Base-by-base conservation (phyloP, 225 moss, liverwort and hornwort species). In the Straminergon stramineum region DNA sequence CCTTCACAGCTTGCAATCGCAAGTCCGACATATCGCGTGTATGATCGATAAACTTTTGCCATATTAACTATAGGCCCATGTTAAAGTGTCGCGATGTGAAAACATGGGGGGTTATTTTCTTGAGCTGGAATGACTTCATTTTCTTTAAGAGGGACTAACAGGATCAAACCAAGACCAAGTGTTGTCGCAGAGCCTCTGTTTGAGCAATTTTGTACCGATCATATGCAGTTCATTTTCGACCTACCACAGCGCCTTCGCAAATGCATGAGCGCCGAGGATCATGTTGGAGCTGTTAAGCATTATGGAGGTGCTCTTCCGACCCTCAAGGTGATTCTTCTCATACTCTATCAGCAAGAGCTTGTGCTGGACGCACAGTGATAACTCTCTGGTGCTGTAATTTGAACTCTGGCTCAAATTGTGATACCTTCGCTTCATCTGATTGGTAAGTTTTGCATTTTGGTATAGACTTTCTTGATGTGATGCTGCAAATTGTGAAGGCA, bases 261-360 rank as follows among this genome's bases (percentile, higher is more conserved):
- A 86, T 99, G 95, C 88, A 76, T 96, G 92, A 95, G 91, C 84
- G 83, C 87, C 65, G 93, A 96, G 89, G 95, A 97, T 90, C 94
- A 97, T 92, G 91, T 90, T 60, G 93, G 93, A 92, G 96, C 95
- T 76, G 96, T 95, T 82, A 97, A 94, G 89, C 95, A 92, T 88
- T 97, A 99, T 90, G 89, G 92, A 84, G 93, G 92, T 85, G 96
- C 99, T 82, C 94, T 96, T 93, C 97, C 97, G 63, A 95, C 97
- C 85, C 94, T 97, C 79, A 95, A 95, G 96, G 98, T 98, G 84
- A 85, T 60, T 90, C 60, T 60, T 92, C 66, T 79, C 90, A 68
- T 75, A n/a, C 52, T 43, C 69, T 60, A 64, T 53, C 51, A 70
- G 69, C 81, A 87, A 77, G 76, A 91, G 51, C 53, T 77, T 85